These are phyloP conservation scores for Sclerotinia glacialis DNA, from an alignment of 2,329 filamentous ascomycete genomes.

Conservation along the genomic window DNA sequence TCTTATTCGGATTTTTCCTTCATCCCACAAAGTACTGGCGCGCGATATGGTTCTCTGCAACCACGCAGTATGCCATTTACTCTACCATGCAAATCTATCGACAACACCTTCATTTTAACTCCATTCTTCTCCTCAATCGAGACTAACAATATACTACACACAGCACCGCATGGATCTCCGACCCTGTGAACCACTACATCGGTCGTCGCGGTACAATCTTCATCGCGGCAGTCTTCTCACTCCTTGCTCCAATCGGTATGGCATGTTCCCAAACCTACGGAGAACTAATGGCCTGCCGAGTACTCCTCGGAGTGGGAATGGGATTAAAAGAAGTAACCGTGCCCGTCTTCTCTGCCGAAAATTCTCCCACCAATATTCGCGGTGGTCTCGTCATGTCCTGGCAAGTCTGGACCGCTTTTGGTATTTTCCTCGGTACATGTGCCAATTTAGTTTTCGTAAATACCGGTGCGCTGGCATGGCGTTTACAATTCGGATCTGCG, in stretches of 20 bases:
- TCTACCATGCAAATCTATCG: no score
- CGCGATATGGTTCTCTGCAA: background rate
- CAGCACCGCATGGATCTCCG: constrained; percentile 56
- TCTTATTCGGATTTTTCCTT: background rate
- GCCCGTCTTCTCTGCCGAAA: constrained; percentile 54
- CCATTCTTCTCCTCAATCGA: background rate
- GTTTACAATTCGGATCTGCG: constrained; percentile 61
- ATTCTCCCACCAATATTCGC: constrained; percentile 51
- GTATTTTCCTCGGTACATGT: constrained; percentile 64
- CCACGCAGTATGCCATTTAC: background rate
- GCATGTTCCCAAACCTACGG: constrained; percentile 58
- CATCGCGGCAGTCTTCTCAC: constrained; percentile 58
- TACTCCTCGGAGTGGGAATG: constrained; percentile 61
- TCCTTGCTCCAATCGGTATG: constrained; percentile 59
- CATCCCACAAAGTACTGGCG: background rate
- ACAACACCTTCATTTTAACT: background rate
- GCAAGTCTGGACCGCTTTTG: constrained; percentile 55
- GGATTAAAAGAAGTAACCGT: constrained; percentile 53
- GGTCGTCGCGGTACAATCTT: constrained; percentile 66
- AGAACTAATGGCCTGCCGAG: constrained; percentile 54
- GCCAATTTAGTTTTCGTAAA: constrained; percentile 64
- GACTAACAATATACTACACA: background rate
- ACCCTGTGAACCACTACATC: constrained; percentile 56
- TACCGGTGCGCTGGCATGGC: constrained; percentile 58
- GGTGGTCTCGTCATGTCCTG: constrained; percentile 56